Conservation (phyloP, 306 rosid species). For the Quercus bicolor region DNA sequence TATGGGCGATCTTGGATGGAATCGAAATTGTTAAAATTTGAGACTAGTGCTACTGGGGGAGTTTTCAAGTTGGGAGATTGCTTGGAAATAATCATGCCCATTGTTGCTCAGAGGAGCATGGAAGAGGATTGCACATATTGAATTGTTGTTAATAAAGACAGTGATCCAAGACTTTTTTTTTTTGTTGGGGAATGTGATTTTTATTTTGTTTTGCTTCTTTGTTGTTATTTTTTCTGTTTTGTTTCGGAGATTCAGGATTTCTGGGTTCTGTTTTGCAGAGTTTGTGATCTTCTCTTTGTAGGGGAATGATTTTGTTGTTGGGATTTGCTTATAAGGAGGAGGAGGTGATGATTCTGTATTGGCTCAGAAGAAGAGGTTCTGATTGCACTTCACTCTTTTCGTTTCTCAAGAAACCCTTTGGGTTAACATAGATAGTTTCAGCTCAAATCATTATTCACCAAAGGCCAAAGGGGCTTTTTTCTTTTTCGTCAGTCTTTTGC, state of each 20-base stretch:
- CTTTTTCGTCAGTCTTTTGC: not conserved
- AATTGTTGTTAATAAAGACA: conserved; percentile 22
- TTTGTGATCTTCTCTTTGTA: conserved; percentile 16
- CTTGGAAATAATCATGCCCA: conserved; percentile 39
- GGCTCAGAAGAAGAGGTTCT: conserved; percentile 30
- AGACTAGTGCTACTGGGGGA: conserved; percentile 26
- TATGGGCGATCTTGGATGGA: conserved; percentile 25
- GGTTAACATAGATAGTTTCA: conserved; percentile 32
- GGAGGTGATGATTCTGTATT: conserved; percentile 42
- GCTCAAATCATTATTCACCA: not conserved
- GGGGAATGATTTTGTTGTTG: conserved; percentile 45
- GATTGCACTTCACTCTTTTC: conserved; percentile 43
- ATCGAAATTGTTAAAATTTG: conserved; percentile 33
- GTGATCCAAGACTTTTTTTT: conserved; percentile 38
- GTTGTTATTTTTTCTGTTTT: no score
- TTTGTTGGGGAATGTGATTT: conserved; percentile 5
- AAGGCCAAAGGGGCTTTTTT: conserved; percentile 1
- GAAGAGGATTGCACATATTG: conserved; percentile 65
- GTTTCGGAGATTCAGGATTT: conserved; percentile 20
- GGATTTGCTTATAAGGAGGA: conserved; percentile 30
- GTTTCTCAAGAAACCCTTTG: conserved; percentile 41
- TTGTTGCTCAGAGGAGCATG: conserved; percentile 44
- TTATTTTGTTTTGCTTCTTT: not conserved
- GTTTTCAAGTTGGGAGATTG: conserved; percentile 47
- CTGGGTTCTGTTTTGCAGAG: conserved; percentile 22